A percentile compares a stretch with the other conserved stretches of the same genome.
These are phyloP conservation scores for Carallia brachiata DNA, from an alignment of 345 rosid genomes.

Conservation along the genomic window DNA sequence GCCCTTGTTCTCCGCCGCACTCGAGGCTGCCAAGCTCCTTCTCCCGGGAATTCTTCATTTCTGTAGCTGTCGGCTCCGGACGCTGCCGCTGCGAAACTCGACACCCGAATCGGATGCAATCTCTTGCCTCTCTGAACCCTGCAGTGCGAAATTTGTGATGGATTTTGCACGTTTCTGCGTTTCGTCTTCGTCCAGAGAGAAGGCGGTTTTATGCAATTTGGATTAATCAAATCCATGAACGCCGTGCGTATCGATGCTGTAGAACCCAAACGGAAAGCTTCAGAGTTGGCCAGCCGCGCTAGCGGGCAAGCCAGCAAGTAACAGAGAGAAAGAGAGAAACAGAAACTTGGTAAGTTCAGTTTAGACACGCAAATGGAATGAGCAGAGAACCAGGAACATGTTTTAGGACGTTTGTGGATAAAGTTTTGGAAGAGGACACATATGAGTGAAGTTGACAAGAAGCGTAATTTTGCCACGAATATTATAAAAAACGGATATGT, in stretches of 20 bases:
- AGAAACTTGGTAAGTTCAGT: not conserved
- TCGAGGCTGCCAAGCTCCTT: not conserved
- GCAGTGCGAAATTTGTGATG: constrained; percentile 1
- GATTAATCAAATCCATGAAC: constrained; percentile 20
- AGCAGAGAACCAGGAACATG: no score
- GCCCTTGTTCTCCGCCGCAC: not conserved
- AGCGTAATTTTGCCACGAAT: no score
- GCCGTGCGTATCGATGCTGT: no score
- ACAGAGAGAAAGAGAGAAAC: not conserved
- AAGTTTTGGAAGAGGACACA: not conserved
- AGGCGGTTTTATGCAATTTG: constrained; percentile 14
- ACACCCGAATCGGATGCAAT: not conserved
- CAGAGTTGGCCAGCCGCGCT: no score
- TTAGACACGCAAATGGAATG: not conserved
- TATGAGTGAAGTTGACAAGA: not conserved
- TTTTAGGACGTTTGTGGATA: not conserved
- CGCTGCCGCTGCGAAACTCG: not conserved
- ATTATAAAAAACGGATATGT: no score
- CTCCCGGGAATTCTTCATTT: not conserved
- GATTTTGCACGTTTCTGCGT: not conserved
- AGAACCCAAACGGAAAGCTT: no score
- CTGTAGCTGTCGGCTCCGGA: constrained; percentile 1
- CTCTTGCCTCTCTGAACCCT: not conserved
- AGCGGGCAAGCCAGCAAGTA: not conserved
- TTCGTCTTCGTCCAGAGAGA: not conserved